Base-by-base conservation (phyloP, 306 rosid genomes). In the Oemleria cerasiformis region DNA sequence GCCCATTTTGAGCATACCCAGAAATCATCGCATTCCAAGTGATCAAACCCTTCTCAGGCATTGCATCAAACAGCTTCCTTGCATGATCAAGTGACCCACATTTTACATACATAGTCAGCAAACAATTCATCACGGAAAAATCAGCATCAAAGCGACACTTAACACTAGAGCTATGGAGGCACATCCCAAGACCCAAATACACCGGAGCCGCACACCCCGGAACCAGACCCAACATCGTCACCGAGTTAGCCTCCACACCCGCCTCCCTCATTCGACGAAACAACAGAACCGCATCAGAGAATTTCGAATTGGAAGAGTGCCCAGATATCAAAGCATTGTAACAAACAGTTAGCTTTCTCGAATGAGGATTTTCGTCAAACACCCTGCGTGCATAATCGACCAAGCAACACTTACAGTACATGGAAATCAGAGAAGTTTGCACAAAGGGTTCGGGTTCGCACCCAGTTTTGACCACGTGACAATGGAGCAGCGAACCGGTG, bases 1-100 rank as follows among this genome's bases (percentile, higher is more conserved):
- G 79, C 15, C 97, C 98, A 5, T 87, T 88, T 19, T 91, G 97
- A 6, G 97, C 86, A 3, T 86, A 93, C 71, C 98, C 97, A 30
- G 94, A 88, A 72, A 93, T 83, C 94, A 93, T 87, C 0, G 98
- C 96, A 50, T 93, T 93, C 97, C 98, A 91, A 62, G 92, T 68
- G 69, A 90, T 88, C 87, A 91, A 83, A 91, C 89, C 85, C 78
- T 70, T 91, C 5, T 65, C 85, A 11, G 71, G 71, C 85, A 91
- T 86, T 58, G 51, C 84, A 67, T 91, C 92, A 71, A 93, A 93
- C 74, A 91, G 9, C 1, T 44, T 45, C 39, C 86, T 85, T 7
- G 92, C 96, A 25, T 19, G 15, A n/a, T 76, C 73, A 57, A 88
- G 77, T 62, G 75, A 84, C 1, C 94, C 94, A 51, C 92, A 91